These are phyloP conservation scores for Termitomyces titanicus DNA, from an alignment of 768 basidiomycete species.

Conservation along the genomic window DNA sequence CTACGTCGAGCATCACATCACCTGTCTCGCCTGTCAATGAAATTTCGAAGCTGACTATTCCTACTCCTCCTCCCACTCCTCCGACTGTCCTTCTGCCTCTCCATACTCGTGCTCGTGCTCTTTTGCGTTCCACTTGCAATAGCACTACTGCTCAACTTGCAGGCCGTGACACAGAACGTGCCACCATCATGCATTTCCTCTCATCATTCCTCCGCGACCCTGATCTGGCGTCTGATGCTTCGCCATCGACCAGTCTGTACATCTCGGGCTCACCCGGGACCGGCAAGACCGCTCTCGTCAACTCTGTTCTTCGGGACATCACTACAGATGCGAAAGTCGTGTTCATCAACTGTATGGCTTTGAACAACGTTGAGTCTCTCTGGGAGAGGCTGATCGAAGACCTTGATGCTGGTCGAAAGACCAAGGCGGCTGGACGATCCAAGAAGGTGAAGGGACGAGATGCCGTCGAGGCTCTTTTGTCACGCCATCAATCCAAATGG, in stretches of 20 bases:
- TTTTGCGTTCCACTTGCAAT: slow-evolving; percentile 72
- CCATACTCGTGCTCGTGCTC: slow-evolving; percentile 58
- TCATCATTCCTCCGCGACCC: slow-evolving; percentile 42
- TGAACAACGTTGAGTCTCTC: slow-evolving; percentile 61
- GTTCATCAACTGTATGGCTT: slow-evolving; percentile 78
- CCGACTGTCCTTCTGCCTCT: slow-evolving; percentile 45
- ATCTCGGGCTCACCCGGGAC: slow-evolving; percentile 93
- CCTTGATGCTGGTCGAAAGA: slow-evolving; percentile 33
- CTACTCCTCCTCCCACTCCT: slow-evolving; percentile 64
- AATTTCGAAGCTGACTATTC: slow-evolving; percentile 38
- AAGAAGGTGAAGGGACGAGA: slow-evolving; percentile 47
- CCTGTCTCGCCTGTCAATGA: slow-evolving; percentile 44
- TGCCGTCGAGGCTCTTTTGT: slow-evolving; percentile 42
- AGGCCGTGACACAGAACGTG: slow-evolving; percentile 67
- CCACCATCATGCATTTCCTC: slow-evolving; percentile 56
- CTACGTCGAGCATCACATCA: slow-evolving; percentile 38
- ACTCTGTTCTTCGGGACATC: slow-evolving; percentile 50
- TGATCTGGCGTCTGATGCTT: slow-evolving; percentile 18
- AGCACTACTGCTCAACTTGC: slow-evolving; percentile 47
- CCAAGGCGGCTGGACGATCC: slow-evolving; percentile 28
- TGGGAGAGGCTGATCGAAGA: slow-evolving; percentile 70
- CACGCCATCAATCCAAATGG: slow-evolving; percentile 50
- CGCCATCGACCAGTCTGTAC: slow-evolving; percentile 55
- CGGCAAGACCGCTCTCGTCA: slow-evolving; percentile 85
- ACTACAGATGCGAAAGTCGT: slow-evolving; percentile 45